Conservation (phyloP, 192 early-diverging fungal species). For the Glomus cerebriforme region DNA sequence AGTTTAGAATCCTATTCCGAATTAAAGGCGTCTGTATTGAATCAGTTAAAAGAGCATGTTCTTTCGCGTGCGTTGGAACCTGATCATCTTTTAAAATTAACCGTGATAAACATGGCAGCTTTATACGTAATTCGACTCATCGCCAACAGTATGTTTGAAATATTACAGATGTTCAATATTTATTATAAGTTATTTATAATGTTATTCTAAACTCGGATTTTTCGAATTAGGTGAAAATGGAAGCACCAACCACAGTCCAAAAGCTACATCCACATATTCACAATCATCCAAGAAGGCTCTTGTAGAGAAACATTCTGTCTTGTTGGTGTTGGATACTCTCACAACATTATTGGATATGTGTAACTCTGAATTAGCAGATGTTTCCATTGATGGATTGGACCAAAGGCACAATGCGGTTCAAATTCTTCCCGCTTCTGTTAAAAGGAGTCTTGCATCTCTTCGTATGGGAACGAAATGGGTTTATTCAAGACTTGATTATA, state of each 20-base stretch:
- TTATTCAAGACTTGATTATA: constrained; percentile 13
- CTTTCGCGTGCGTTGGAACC: constrained; percentile 20
- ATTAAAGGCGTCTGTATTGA: constrained; percentile 18
- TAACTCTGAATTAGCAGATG: constrained; percentile 21
- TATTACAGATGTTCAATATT: background rate
- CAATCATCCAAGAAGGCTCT: constrained; percentile 28
- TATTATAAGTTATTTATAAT: background rate
- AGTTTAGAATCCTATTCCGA: constrained; percentile 27
- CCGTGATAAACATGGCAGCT: constrained; percentile 30
- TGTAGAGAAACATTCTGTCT: constrained; percentile 28
- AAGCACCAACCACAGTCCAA: background rate
- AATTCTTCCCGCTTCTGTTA: constrained; percentile 31
- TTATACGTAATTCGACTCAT: constrained; percentile 27
- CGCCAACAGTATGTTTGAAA: constrained; percentile 6
- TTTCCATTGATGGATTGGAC: background rate
- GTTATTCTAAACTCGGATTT: background rate
- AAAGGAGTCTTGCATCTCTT: constrained; percentile 30
- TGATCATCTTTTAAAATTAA: constrained; percentile 32
- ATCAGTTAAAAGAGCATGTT: constrained; percentile 11
- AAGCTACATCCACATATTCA: background rate
- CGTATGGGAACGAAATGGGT: constrained; percentile 34
- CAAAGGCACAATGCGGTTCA: constrained; percentile 14
- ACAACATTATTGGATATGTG: constrained; percentile 28
- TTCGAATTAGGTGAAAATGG: constrained; percentile 15
- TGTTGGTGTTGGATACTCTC: constrained; percentile 27